Conservation (phyloP, 2,329 filamentous ascomycete genomes). For the Aspergillus sp. region DNA sequence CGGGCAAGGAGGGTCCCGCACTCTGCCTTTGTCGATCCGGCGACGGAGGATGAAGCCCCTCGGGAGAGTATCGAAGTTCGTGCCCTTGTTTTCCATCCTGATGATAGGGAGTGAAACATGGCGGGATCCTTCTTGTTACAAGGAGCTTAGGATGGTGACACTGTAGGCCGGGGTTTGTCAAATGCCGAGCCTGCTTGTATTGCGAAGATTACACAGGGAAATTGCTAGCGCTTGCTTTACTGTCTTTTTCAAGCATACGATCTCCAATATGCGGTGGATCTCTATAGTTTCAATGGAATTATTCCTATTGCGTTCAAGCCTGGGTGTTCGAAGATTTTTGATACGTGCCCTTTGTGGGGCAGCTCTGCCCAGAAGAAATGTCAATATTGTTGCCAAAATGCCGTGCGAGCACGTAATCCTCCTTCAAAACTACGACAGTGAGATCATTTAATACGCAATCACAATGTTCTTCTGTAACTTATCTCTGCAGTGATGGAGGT, state of each 20-base stretch:
- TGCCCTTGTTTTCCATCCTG: slow-evolving; percentile 52
- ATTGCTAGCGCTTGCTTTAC: too few relatives aligned
- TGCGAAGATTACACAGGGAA: too few relatives aligned
- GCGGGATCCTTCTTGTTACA: too few relatives aligned
- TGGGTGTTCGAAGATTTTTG: not conserved
- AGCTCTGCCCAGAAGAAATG: not conserved
- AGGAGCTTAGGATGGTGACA: not conserved
- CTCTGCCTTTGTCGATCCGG: slow-evolving; percentile 52
- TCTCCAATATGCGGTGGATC: too few relatives aligned
- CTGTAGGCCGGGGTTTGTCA: too few relatives aligned
- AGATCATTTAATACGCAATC: not conserved
- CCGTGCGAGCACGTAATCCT: slow-evolving; percentile 34
- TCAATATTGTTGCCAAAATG: slow-evolving; percentile 15
- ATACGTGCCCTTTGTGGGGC: not conserved
- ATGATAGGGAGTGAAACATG: slow-evolving; percentile 28
- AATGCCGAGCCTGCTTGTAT: too few relatives aligned
- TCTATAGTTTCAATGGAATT: too few relatives aligned
- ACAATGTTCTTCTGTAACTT: not conserved
- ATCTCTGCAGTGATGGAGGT: not conserved
- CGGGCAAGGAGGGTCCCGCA: slow-evolving; percentile 55
- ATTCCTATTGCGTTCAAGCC: too few relatives aligned
- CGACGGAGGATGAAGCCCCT: slow-evolving; percentile 34
- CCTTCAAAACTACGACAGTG: slow-evolving; percentile 24
- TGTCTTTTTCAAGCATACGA: too few relatives aligned
- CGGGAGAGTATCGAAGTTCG: slow-evolving; percentile 59